Evolutionary conservation across 2,329 filamentous ascomycete species (phyloP), one percentile per base, ranked within the genome.

Genomic region (Sporothrix humicola): DNA sequence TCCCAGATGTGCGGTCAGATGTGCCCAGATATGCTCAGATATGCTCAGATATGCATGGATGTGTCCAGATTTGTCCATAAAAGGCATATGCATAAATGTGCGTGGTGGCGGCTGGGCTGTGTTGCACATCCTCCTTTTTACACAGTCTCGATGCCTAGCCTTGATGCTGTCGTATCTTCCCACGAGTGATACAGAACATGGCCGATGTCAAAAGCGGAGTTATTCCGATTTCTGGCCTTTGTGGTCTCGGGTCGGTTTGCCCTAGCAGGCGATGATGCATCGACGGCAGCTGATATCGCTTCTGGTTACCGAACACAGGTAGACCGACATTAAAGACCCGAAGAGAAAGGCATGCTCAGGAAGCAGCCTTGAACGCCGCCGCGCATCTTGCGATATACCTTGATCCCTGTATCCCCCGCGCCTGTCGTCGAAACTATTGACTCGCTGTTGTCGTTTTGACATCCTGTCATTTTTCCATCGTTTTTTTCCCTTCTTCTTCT

Each of bases 261-360:
- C n/a, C 37, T 46, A 8, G 10, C 10, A 65, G 37, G 37, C 59
- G 59, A 65, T 13, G 37, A 65, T 65, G 59, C 9, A 44, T 46
- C n/a, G n/a, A 44, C 20, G 31, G 59, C 59, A 65, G 59, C 59
- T 65, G 59, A 65, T 46, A 44, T 44, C 59, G 59, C 37, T 65
- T 65, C 37, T 23, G 37, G 17, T 46, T 46, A 17, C 37, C 37
- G 37, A 23, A 23, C 23, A 4, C 9, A 65, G n/a, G 20, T 5
- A 23, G n/a, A 7, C 59, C 20, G 3, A 20, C 9, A 44, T 31
- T 23, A 12, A 65, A 44, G 2, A 10, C n/a, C 37, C 3, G 37
- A 44, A 2, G 20, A 23, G 37, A 63, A 23, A 12, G 59, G 44
- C 37, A 12, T 46, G 37, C n/a, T 17, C 6, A 31, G 23, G 26